These are phyloP conservation scores for Paraurostyla sp. DNA, from an alignment of 73 alveolate genomes.

Conservation along the genomic window DNA sequence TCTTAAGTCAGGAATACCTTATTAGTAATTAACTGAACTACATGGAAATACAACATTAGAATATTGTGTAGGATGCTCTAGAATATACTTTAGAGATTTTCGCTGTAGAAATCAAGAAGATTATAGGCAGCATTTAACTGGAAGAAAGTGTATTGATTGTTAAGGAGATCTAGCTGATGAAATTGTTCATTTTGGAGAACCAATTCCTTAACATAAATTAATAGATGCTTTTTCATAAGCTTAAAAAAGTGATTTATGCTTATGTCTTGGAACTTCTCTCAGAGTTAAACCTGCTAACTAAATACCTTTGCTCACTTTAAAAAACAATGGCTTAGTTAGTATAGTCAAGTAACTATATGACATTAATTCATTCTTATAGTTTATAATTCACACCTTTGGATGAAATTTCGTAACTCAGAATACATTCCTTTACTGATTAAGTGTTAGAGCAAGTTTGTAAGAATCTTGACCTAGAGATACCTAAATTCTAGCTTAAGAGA, in stretches of 20 bases:
- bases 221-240: constrained; percentile 55
- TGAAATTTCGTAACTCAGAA: constrained; percentile 57
- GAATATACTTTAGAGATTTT: constrained; percentile 72
- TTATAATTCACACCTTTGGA: constrained; percentile 81
- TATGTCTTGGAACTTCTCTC: constrained; percentile 91
- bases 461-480: constrained; percentile 68
- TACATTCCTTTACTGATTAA: constrained; percentile 76
- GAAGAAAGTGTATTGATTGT: constrained; percentile 67
- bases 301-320: constrained; percentile 77
- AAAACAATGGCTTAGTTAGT: constrained; percentile 70
- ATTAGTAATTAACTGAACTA: constrained; percentile 76
- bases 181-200: constrained; percentile 79
- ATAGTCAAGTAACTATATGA: constrained; percentile 63
- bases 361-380: background rate
- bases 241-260: constrained; percentile 84
- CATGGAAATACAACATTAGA: constrained; percentile 91
- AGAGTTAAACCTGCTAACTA: constrained; percentile 93
- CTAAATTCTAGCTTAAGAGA: constrained; percentile 67
- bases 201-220: constrained; percentile 69
- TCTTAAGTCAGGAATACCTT: constrained; percentile 85
- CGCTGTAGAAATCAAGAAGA: constrained; percentile 42
- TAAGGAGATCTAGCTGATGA: constrained; percentile 70
- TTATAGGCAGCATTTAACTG: constrained; percentile 63
- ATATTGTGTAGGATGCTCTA: constrained; percentile 81
- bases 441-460: constrained; percentile 71